Evolutionary conservation across 2,329 filamentous ascomycete genomes (phyloP), one percentile per base, ranked within the genome.

Genomic region (Penicillium sp.): DNA sequence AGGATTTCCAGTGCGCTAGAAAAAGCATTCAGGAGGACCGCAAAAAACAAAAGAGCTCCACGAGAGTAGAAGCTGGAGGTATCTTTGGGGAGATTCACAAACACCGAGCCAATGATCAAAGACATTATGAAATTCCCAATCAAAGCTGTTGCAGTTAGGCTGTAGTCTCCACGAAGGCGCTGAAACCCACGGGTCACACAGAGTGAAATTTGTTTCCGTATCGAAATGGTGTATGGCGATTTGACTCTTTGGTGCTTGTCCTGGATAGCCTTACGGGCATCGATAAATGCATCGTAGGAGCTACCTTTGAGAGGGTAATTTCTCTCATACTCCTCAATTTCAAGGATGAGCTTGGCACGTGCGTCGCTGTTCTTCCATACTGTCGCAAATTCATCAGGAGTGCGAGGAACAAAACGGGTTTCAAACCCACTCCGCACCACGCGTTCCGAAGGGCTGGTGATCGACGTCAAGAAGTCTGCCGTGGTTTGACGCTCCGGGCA

Each of bases 1-100:
- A 93, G 70, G 64, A 95, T 93, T 76, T 83, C 53, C 0, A n/a
- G 49, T 40, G 84, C 83, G 61, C 81, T 84, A 51, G 82, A 76
- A 59, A 91, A 90, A 37, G 86, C 87, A 67, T 89, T 93, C 74
- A 91, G 82, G 46, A 95, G 75, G 61, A 88, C 81, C 55, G 86
- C 85, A 64, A 93, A 90, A 77, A 93, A 95, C 40, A 95, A 72
- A 9, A 93, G 75, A 32, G 84, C 82, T 53, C 85, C 85, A 43
- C 88, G 81, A 58, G 79, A 77, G 72, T 82, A 91, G 73, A 94
- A 91, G 58, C 82, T 87, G 26, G 67, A 62, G 0, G 86, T 84
- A 17, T 74, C 76, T 1, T 74, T 61, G n/a, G 77, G 68, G 19
- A 93, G 71, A 66, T 93, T 84, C 74, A 80, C 94, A 69, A 91